Evolutionary conservation across 495 filamentous ascomycete genomes (phyloP).

Genomic region (Hypoxylon intermedium): DNA sequence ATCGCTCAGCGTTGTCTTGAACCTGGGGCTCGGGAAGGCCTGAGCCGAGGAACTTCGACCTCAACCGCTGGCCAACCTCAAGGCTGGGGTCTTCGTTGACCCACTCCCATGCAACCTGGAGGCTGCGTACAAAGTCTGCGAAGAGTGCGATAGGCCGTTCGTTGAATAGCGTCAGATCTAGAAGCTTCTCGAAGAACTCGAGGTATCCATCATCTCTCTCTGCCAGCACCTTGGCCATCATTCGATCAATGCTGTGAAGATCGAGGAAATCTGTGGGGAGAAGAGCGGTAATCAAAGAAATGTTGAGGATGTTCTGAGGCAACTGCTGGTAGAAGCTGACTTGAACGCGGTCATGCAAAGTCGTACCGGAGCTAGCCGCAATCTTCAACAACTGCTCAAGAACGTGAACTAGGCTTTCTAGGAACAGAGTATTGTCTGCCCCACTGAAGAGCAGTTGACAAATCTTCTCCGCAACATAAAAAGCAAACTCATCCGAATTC

Average conservation of each 20-base stretch:
- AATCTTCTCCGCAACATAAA: constrained; percentile 72
- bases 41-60: constrained; percentile 72
- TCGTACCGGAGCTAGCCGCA: constrained; percentile 67
- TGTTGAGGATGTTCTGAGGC: constrained; percentile 78
- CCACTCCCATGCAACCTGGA: constrained; percentile 83
- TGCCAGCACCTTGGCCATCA: constrained; percentile 72
- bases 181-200: constrained; percentile 74
- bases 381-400: constrained; percentile 82
- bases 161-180: constrained; percentile 78
- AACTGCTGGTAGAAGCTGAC: constrained; percentile 69
- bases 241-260: constrained; percentile 78
- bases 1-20: constrained; percentile 49
- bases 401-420: constrained; percentile 84
- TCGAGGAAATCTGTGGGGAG: constrained; percentile 77
- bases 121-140: constrained; percentile 83
- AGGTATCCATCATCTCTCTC: constrained; percentile 72
- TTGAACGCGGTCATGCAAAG: constrained; percentile 72
- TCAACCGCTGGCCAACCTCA: constrained; percentile 68
- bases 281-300: constrained; percentile 76
- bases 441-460: constrained; percentile 69
- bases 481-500: constrained; percentile 70
- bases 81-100: constrained; percentile 74
- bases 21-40: constrained; percentile 58
- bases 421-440: constrained; percentile 65
- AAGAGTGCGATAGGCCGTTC: constrained; percentile 77